phyloP scores from a whole-genome alignment of 768 basidiomycete genomes.

The Mycena crocata region DNA sequence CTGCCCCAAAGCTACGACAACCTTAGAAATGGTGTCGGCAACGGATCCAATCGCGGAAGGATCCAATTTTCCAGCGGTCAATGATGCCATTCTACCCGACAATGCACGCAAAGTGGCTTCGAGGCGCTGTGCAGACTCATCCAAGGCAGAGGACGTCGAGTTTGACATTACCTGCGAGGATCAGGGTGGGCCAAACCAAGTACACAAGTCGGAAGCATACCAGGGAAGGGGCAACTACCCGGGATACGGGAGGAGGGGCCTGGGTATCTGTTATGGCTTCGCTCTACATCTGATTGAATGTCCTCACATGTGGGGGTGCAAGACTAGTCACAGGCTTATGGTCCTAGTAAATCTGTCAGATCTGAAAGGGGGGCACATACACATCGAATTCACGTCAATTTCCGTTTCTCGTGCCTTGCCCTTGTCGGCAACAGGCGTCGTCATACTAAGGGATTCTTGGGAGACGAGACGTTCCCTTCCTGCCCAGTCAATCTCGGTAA shows the following conservation, averaged over 20 bases:
- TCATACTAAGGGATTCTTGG: constrained; percentile 9
- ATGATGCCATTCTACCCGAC: constrained; percentile 59
- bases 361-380: neutral
- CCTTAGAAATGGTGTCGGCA: constrained; percentile 78
- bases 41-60: constrained; percentile 61
- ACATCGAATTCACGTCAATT: constrained; percentile 3
- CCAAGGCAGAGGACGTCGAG: constrained; percentile 40
- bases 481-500: constrained; percentile 62
- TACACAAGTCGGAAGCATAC: neutral
- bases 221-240: neutral
- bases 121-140: constrained; percentile 58
- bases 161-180: neutral
- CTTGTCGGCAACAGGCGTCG: constrained; percentile 4
- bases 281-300: neutral
- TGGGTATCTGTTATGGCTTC: neutral
- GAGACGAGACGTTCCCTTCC: constrained; percentile 61
- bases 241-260: neutral
- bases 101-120: constrained; percentile 64
- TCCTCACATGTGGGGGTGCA: neutral
- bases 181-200: neutral
- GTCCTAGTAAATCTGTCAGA: neutral
- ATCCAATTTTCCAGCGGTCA: constrained; percentile 59
- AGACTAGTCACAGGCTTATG: neutral
- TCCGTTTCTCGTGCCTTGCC: constrained; percentile 15
- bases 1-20: constrained; percentile 69